These are phyloP conservation scores for Xylaria sp. DNA, from an alignment of 2,329 filamentous ascomycete species.

Conservation along the genomic window DNA sequence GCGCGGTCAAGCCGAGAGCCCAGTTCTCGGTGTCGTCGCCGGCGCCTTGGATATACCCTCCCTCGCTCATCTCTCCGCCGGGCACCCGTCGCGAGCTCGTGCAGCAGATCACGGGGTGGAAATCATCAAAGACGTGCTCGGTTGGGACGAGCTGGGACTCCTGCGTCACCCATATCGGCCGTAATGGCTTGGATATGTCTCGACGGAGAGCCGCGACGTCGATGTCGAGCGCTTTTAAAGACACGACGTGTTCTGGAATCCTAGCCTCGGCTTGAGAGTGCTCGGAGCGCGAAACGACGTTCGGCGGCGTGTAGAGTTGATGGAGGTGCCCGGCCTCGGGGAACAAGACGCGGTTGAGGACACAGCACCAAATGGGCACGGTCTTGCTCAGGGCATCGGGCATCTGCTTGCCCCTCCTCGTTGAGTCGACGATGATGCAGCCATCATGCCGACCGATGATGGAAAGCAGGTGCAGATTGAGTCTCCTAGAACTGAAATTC, in stretches of 20 bases:
- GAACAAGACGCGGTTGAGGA: conserved; percentile 84
- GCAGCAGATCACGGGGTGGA: conserved; percentile 82
- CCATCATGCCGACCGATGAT: conserved; percentile 75
- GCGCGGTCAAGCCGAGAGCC: conserved; percentile 82
- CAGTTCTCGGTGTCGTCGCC: conserved; percentile 96
- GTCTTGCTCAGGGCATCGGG: conserved; percentile 96
- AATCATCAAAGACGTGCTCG: conserved; percentile 63
- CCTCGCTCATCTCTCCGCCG: conserved; percentile 75
- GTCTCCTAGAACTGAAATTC: conserved; percentile 84
- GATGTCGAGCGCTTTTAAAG: conserved; percentile 68
- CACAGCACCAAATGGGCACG: conserved; percentile 90
- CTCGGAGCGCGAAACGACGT: conserved; percentile 79
- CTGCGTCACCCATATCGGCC: conserved; percentile 83
- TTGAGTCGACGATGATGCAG: conserved; percentile 92
- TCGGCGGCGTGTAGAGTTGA: conserved; percentile 75
- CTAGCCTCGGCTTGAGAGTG: conserved; percentile 79
- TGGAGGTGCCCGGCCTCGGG: conserved; percentile 59
- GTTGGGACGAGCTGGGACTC: conserved; percentile 63
- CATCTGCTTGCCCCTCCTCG: conserved; percentile 90
- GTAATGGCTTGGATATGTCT: conserved; percentile 76
- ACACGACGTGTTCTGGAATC: conserved; percentile 65
- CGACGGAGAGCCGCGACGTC: conserved; percentile 65
- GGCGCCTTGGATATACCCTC: conserved; percentile 88
- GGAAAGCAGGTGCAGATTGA: conserved; percentile 85
- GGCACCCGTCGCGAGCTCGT: conserved; percentile 81